These are phyloP conservation scores for Immersiporthe knoxdaviesiana DNA, from an alignment of 2,329 filamentous ascomycete species.

Conservation along the genomic window DNA sequence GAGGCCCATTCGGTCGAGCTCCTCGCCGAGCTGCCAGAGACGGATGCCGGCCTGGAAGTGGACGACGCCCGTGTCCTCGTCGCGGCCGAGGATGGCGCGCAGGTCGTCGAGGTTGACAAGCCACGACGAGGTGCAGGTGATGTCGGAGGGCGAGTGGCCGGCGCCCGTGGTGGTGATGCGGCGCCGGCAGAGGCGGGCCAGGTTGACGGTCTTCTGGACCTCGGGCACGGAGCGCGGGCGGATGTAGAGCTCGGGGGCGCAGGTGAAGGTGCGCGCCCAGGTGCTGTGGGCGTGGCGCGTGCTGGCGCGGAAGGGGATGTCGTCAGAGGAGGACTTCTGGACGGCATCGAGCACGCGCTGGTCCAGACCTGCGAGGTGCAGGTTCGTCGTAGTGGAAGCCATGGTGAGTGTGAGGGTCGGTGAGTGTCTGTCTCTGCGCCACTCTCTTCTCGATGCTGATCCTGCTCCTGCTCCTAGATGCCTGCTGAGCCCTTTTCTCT, in stretches of 20 bases:
- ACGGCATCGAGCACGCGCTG: conserved; percentile 27
- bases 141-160: conserved; percentile 30
- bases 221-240: conserved; percentile 79
- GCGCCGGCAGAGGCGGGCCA: conserved; percentile 80
- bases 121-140: conserved; percentile 31
- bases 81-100: conserved; percentile 70
- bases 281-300: conserved; percentile 80
- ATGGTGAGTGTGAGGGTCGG: neutral
- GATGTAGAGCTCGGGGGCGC: conserved; percentile 86
- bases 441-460: too few relatives aligned
- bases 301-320: conserved; percentile 75
- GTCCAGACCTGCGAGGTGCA: conserved; percentile 27
- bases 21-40: conserved; percentile 71
- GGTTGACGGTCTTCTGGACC: conserved; percentile 78
- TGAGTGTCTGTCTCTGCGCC: neutral
- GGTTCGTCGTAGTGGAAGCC: conserved; percentile 20
- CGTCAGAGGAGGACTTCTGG: conserved; percentile 34
- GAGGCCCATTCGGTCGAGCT: conserved; percentile 74
- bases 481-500: too few relatives aligned
- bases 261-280: conserved; percentile 93
- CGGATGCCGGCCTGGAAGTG: conserved; percentile 89
- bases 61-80: conserved; percentile 67
- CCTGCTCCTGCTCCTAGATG: too few relatives aligned
- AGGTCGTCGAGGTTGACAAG: conserved; percentile 78
- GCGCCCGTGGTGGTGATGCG: conserved; percentile 68